A percentile compares a stretch with the other conserved stretches of the same genome.
Evolutionary conservation across 192 early-diverging fungal genomes (phyloP).

Genomic region (Coemansia sp.): DNA sequence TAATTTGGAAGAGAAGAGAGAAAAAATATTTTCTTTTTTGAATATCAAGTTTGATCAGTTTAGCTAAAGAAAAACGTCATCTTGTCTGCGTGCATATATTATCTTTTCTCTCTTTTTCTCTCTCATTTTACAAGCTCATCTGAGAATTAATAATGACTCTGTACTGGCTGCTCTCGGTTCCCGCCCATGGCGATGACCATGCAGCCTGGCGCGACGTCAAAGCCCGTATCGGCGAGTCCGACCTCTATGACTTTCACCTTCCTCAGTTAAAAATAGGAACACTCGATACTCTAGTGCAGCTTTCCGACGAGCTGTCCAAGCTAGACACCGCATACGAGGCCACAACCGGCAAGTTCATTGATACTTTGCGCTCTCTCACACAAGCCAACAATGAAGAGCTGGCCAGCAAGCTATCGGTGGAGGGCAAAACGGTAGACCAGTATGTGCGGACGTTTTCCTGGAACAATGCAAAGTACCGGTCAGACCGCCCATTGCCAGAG

Average conservation of each 20-base stretch:
- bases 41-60: neutral
- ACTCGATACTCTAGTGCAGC: conserved; percentile 84
- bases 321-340: conserved; percentile 74
- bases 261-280: conserved; percentile 90
- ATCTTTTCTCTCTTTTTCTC: conserved; percentile 5
- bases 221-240: conserved; percentile 63
- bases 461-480: conserved; percentile 95
- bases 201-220: conserved; percentile 42
- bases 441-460: conserved; percentile 88
- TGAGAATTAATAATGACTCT: conserved; percentile 37
- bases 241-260: conserved; percentile 77
- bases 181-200: conserved; percentile 75
- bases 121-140: neutral
- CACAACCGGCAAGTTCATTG: conserved; percentile 76
- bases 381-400: conserved; percentile 9
- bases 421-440: conserved; percentile 72
- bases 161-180: conserved; percentile 80
- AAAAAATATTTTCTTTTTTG: conserved; percentile 4
- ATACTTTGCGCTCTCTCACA: conserved; percentile 73
- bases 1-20: neutral
- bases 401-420: conserved; percentile 17
- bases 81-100: conserved; percentile 16
- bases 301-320: conserved; percentile 94
- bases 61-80: neutral
- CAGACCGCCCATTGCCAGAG: conserved; percentile 88